A percentile compares a stretch with the other conserved stretches of the same genome.
These are phyloP conservation scores for Syzygium oleosum DNA, from an alignment of 345 rosid species.

Conservation along the genomic window DNA sequence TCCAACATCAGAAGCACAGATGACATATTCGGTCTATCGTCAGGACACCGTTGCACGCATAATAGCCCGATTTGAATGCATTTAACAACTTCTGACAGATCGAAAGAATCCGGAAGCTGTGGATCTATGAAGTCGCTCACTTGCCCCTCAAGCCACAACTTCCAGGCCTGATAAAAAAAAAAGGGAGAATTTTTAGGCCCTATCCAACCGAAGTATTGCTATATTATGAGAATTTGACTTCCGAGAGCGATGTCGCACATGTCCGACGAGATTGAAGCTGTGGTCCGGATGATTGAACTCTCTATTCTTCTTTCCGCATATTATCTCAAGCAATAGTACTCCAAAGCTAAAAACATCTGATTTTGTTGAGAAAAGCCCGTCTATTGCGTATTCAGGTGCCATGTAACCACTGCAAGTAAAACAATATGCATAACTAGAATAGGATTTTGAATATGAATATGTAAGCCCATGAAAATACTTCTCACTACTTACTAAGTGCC, in stretches of 20 bases:
- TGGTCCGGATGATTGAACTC: not conserved
- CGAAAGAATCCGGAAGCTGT: slow-evolving; percentile 1
- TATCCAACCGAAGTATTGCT: not conserved
- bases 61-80: slow-evolving; percentile 32
- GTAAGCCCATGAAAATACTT: not conserved
- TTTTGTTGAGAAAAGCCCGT: not conserved
- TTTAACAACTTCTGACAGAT: slow-evolving; percentile 9
- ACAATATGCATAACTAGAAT: not conserved
- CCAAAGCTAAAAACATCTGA: slow-evolving; percentile 3
- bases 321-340: not conserved
- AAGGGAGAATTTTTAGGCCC: not conserved
- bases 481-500: slow-evolving; percentile 6
- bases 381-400: slow-evolving; percentile 7
- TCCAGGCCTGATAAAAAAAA: slow-evolving; percentile 21
- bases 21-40: slow-evolving; percentile 24
- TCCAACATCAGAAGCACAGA: not conserved
- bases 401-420: slow-evolving; percentile 4
- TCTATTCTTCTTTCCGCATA: not conserved
- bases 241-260: not conserved
- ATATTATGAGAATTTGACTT: not conserved
- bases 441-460: not conserved
- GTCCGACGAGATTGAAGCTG: not conserved
- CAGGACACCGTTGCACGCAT: slow-evolving; percentile 29
- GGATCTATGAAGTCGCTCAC: slow-evolving; percentile 19
- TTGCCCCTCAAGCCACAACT: slow-evolving; percentile 19